These are phyloP conservation scores for Ramaria sp. DNA, from an alignment of 768 basidiomycete species.

Conservation along the genomic window DNA sequence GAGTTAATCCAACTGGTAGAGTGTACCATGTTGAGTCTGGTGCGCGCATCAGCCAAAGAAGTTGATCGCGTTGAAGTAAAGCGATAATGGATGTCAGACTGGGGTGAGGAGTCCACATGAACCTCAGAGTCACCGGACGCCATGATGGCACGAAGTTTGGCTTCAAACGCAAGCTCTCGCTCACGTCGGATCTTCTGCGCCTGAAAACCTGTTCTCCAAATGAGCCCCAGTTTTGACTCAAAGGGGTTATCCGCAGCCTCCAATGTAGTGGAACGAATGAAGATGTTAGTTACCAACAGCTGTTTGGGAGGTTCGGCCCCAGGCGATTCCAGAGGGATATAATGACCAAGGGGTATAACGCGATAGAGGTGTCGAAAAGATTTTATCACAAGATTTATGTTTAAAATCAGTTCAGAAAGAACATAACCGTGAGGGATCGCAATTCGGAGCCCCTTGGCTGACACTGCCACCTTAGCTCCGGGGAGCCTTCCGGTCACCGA, in stretches of 20 bases:
- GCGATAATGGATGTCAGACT: conserved; percentile 41
- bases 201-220: conserved; percentile 60
- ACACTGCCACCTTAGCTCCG: conserved; percentile 32
- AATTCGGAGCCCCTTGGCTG: conserved; percentile 57
- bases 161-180: conserved; percentile 71
- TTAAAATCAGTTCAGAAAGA: conserved; percentile 65
- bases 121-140: conserved; percentile 25
- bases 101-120: conserved; percentile 13
- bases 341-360: conserved; percentile 46
- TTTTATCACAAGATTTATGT: conserved; percentile 59
- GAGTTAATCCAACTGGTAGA: conserved; percentile 62
- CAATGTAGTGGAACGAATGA: conserved; percentile 49
- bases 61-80: conserved; percentile 59
- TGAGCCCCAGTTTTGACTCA: conserved; percentile 64
- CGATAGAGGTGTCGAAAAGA: conserved; percentile 56
- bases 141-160: conserved; percentile 62
- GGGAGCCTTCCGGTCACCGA: conserved; percentile 22
- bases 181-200: conserved; percentile 62
- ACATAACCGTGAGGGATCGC: conserved; percentile 74
- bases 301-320: conserved; percentile 61
- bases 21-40: conserved; percentile 58
- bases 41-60: conserved; percentile 59
- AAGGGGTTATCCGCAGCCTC: conserved; percentile 82
- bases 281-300: conserved; percentile 52
- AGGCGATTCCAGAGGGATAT: conserved; percentile 45